phyloP scores from a whole-genome alignment of 164 flowering plant genomes.

The Tetracentron sinense region DNA sequence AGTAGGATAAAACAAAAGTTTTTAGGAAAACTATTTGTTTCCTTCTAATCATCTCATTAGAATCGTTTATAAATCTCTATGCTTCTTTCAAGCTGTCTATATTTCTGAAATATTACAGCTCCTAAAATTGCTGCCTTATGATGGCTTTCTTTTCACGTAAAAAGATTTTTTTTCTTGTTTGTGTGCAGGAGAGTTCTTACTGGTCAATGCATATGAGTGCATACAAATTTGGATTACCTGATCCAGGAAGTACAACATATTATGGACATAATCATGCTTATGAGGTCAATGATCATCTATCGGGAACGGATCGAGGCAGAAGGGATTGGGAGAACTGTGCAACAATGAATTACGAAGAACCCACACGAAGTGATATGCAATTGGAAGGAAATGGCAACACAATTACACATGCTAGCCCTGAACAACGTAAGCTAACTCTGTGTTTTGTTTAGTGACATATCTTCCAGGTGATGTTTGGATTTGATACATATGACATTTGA shows the following conservation, averaged over 20 bases:
- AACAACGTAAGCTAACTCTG: slow-evolving; percentile 51
- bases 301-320: slow-evolving; percentile 36
- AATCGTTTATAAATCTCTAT: too few species aligned
- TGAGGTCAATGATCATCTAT: slow-evolving; percentile 38
- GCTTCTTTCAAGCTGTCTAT: too few species aligned
- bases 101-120: too few species aligned
- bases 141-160: not conserved
- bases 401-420: slow-evolving; percentile 26
- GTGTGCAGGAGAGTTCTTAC: slow-evolving; percentile 55
- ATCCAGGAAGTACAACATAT: slow-evolving; percentile 44
- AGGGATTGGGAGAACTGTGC: slow-evolving; percentile 41
- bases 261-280: slow-evolving; percentile 39
- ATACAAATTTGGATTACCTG: slow-evolving; percentile 58
- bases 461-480: not conserved
- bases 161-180: slow-evolving; percentile 2
- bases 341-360: slow-evolving; percentile 29
- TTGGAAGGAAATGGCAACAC: slow-evolving; percentile 39
- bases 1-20: too few species aligned
- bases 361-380: slow-evolving; percentile 29
- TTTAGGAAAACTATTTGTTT: too few species aligned
- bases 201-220: slow-evolving; percentile 45
- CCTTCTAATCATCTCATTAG: too few species aligned
- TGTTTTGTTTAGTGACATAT: not conserved
- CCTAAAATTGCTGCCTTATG: not conserved
- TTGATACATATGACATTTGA: too few species aligned